A percentile compares a stretch with the other conserved stretches of the same genome.
Evolutionary conservation across 2,329 filamentous ascomycete species (phyloP).

Genomic region (Pseudocercospora ulei): DNA sequence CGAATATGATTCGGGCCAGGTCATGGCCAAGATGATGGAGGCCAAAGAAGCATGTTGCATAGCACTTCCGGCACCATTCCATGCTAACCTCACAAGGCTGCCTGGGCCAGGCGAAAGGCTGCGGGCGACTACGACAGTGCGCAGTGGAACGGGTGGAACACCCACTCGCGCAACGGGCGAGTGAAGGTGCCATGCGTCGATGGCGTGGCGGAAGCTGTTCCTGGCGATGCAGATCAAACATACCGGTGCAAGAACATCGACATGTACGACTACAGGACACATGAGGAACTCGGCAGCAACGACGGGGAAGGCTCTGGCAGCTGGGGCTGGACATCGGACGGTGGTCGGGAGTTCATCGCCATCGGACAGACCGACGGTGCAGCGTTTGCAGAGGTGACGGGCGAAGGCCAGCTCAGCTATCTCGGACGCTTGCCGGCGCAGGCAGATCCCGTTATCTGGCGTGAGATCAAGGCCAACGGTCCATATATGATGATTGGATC

Average conservation of each 20-base stretch:
- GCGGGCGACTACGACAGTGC: conserved; percentile 23
- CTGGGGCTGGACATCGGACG: conserved; percentile 47
- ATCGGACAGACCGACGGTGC: conserved; percentile 49
- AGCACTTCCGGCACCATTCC: background rate
- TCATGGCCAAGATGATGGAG: conserved; percentile 22
- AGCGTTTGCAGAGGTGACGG: conserved; percentile 47
- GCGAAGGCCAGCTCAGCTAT: conserved; percentile 45
- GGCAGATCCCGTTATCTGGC: conserved; percentile 43
- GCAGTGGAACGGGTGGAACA: conserved; percentile 18
- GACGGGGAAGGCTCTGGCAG: conserved; percentile 40
- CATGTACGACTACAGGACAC: conserved; percentile 48
- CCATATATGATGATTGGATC: conserved; percentile 39
- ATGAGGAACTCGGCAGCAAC: conserved; percentile 46
- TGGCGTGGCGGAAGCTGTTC: conserved; percentile 40
- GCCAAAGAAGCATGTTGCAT: conserved; percentile 20
- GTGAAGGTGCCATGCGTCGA: conserved; percentile 34
- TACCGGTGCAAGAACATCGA: conserved; percentile 45
- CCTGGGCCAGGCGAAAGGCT: conserved; percentile 23
- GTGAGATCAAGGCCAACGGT: conserved; percentile 44
- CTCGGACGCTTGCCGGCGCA: conserved; percentile 47
- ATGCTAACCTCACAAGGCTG: conserved; percentile 9
- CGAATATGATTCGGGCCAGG: conserved; percentile 19
- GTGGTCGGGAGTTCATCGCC: conserved; percentile 48
- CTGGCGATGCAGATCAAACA: conserved; percentile 42
- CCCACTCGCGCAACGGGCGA: conserved; percentile 12